Percentiles rank a stretch among this genome's conserved stretches.
These are phyloP conservation scores for Ophiostoma sp. DNA, from an alignment of 2,329 filamentous ascomycete species.

Conservation along the genomic window DNA sequence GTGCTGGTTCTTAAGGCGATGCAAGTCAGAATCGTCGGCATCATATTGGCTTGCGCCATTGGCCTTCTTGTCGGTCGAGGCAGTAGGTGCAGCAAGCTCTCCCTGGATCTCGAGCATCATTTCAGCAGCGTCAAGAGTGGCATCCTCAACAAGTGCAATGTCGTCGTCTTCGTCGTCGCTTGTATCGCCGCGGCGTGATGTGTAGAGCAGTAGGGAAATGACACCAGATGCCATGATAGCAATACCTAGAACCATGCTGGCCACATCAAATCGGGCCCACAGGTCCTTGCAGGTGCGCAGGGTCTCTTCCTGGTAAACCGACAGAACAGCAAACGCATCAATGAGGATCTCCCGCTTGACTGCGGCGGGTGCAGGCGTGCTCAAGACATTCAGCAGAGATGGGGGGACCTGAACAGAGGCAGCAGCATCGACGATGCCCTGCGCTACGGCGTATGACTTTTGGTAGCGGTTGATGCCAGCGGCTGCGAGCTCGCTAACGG, in stretches of 20 bases:
- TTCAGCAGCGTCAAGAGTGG: slow-evolving; percentile 56
- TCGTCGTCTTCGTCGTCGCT: slow-evolving; percentile 29
- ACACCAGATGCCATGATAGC: slow-evolving; percentile 63
- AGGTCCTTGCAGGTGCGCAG: slow-evolving; percentile 72
- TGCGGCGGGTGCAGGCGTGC: slow-evolving; percentile 31
- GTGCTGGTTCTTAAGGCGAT: slow-evolving; percentile 44
- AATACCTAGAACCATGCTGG: slow-evolving; percentile 78
- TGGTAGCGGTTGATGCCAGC: slow-evolving; percentile 90
- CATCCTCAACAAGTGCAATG: slow-evolving; percentile 43
- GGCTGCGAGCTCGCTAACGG: slow-evolving; percentile 69
- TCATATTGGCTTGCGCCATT: slow-evolving; percentile 22
- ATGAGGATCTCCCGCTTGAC: slow-evolving; percentile 22
- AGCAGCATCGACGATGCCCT: slow-evolving; percentile 59
- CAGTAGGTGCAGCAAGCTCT: slow-evolving; percentile 16
- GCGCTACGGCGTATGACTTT: slow-evolving; percentile 68
- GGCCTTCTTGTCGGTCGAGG: background rate
- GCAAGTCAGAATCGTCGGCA: slow-evolving; percentile 50
- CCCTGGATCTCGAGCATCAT: slow-evolving; percentile 49
- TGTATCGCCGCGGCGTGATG: slow-evolving; percentile 52
- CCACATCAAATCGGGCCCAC: slow-evolving; percentile 88
- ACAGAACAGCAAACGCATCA: slow-evolving; percentile 53
- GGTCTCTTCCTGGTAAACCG: slow-evolving; percentile 70
- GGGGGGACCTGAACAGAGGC: slow-evolving; percentile 46
- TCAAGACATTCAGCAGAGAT: slow-evolving; percentile 42
- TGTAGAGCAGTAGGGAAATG: slow-evolving; percentile 65